Evolutionary conservation across 345 rosid genomes (phyloP).

Genomic region (rapeseed (Brassica napus)): DNA sequence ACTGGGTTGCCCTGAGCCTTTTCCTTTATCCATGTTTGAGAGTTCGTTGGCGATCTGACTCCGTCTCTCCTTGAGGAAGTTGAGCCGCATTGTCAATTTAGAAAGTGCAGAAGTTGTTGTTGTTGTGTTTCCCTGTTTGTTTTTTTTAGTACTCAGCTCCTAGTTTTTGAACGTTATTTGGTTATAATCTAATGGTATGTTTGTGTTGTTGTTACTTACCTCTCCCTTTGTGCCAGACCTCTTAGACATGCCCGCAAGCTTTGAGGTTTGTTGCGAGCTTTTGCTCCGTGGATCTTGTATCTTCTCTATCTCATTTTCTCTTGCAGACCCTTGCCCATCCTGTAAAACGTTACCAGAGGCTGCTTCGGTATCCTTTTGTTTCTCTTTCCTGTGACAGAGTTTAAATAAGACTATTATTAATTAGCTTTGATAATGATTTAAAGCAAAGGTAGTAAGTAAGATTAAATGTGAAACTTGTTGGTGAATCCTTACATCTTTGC

Average conservation of each 20-base stretch:
- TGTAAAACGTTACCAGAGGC: constrained; percentile 32
- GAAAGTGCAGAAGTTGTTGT: constrained; percentile 62
- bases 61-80: constrained; percentile 82
- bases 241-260: constrained; percentile 47
- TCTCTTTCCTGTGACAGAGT: constrained; percentile 54
- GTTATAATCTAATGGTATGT: neutral
- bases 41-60: constrained; percentile 65
- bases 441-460: neutral
- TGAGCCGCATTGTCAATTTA: constrained; percentile 75
- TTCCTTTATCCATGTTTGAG: constrained; percentile 56
- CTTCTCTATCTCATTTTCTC: constrained; percentile 43
- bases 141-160: constrained; percentile 15
- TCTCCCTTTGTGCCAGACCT: constrained; percentile 64
- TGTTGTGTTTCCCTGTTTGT: constrained; percentile 54
- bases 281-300: constrained; percentile 47
- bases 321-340: constrained; percentile 45
- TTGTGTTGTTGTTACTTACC: constrained; percentile 48
- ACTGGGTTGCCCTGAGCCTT: constrained; percentile 28
- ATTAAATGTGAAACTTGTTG: neutral
- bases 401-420: neutral
- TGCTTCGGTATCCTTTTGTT: constrained; percentile 45
- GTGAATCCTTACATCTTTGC: constrained; percentile 48
- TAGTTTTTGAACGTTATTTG: constrained; percentile 2
- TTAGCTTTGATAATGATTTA: constrained; percentile 13
- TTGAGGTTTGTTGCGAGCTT: constrained; percentile 49